Evolutionary conservation across 2,329 filamentous ascomycete genomes (phyloP).

Genomic region (Botryotinia globosa): DNA sequence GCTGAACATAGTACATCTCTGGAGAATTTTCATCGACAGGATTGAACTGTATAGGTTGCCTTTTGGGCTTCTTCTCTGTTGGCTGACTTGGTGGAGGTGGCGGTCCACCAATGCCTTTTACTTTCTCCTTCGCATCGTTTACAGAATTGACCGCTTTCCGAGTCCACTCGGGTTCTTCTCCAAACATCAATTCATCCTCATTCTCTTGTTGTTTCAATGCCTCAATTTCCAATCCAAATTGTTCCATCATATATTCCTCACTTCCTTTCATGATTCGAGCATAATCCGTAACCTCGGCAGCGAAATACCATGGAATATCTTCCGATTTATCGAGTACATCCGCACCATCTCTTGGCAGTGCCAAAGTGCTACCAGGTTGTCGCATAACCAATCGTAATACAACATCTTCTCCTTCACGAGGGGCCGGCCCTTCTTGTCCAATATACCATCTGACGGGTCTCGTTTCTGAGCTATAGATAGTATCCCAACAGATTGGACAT

Average conservation of each 20-base stretch:
- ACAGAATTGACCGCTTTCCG: conserved; percentile 77
- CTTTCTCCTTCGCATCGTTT: conserved; percentile 70
- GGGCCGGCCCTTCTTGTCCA: conserved; percentile 79
- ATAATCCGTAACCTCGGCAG: conserved; percentile 91
- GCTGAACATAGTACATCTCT: conserved; percentile 51
- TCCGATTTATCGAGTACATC: conserved; percentile 67
- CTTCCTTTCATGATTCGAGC: conserved; percentile 94
- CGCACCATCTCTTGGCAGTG: conserved; percentile 75
- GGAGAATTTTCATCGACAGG: conserved; percentile 45
- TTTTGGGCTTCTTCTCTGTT: conserved; percentile 47
- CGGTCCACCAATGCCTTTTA: conserved; percentile 65
- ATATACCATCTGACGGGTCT: conserved; percentile 87
- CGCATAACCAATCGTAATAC: conserved; percentile 83
- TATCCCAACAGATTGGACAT: conserved; percentile 93
- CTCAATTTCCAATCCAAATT: conserved; percentile 76
- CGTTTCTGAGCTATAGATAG: conserved; percentile 86
- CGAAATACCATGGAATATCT: conserved; percentile 92
- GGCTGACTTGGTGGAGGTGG: conserved; percentile 52
- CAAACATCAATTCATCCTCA: conserved; percentile 89
- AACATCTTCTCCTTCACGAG: conserved; percentile 82
- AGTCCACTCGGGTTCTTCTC: conserved; percentile 90
- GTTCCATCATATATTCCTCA: conserved; percentile 77
- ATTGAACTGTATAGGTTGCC: conserved; percentile 50
- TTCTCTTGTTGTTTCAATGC: conserved; percentile 73
- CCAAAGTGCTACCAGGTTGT: conserved; percentile 76